Conservation (phyloP, 2,329 filamentous ascomycete genomes). For the Gnomoniopsis smithogilvyi region DNA sequence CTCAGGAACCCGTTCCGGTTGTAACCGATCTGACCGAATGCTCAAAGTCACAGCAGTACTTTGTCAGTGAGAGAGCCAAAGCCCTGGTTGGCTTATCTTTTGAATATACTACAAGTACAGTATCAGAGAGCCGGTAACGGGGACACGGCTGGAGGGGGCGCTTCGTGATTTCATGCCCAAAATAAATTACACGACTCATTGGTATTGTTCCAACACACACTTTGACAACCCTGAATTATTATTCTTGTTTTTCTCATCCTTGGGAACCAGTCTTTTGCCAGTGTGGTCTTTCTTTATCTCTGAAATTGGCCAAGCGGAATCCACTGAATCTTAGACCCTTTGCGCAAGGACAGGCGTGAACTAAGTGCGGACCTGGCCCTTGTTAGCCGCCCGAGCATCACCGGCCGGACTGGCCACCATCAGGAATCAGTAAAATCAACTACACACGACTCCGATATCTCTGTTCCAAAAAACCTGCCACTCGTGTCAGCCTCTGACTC, state of each 20-base stretch:
- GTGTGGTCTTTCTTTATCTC: not conserved
- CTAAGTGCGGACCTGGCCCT: too few species aligned
- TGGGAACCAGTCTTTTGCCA: not conserved
- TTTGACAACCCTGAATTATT: not conserved
- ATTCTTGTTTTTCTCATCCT: too few species aligned
- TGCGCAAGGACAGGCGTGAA: not conserved
- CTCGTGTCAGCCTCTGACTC: not conserved
- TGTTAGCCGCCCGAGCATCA: too few species aligned
- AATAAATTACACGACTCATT: constrained; percentile 1
- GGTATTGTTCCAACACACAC: not conserved
- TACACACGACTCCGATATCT: not conserved
- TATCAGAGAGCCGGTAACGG: not conserved
- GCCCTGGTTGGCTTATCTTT: not conserved
- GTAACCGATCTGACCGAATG: not conserved
- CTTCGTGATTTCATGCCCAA: not conserved
- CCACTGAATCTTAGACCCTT: not conserved
- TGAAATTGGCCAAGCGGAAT: not conserved
- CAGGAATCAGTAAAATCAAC: not conserved
- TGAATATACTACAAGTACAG: not conserved
- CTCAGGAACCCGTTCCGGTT: constrained; percentile 1
- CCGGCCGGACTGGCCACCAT: too few species aligned
- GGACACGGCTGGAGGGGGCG: not conserved
- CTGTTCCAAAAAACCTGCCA: not conserved
- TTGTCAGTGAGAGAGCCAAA: too few species aligned
- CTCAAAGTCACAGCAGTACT: not conserved